Conservation (phyloP, 2,329 filamentous ascomycete species). For the Lachnellula hyalina region DNA sequence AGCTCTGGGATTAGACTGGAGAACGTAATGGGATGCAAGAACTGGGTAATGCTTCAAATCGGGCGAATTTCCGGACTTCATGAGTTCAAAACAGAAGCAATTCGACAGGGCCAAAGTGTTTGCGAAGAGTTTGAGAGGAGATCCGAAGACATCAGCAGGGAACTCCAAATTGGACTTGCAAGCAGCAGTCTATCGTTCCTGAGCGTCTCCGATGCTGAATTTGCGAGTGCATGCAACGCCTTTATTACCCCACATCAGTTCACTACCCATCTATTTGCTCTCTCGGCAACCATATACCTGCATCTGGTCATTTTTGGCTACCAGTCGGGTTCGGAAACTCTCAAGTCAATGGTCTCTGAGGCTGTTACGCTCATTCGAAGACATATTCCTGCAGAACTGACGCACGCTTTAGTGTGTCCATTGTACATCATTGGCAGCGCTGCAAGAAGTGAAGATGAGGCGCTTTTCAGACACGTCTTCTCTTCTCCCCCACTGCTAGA, state of each 20-base stretch:
- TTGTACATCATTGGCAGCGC: constrained; percentile 25
- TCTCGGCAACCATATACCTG: constrained; percentile 23
- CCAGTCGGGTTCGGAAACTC: constrained; percentile 4
- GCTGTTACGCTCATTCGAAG: constrained; percentile 20
- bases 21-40: constrained; percentile 50
- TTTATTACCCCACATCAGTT: neutral
- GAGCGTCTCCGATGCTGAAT: constrained; percentile 8
- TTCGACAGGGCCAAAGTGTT: constrained; percentile 18
- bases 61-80: constrained; percentile 49
- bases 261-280: constrained; percentile 24
- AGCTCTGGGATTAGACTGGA: constrained; percentile 38
- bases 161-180: constrained; percentile 19
- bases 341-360: constrained; percentile 15
- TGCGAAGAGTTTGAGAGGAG: constrained; percentile 8
- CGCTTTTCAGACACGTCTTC: constrained; percentile 23
- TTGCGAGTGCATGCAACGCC: neutral
- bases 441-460: constrained; percentile 19
- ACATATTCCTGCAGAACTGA: constrained; percentile 9
- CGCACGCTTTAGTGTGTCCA: constrained; percentile 22
- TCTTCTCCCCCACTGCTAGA: constrained; percentile 22
- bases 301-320: constrained; percentile 24
- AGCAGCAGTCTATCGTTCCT: constrained; percentile 14
- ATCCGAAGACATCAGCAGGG: constrained; percentile 16
- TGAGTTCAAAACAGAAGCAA: constrained; percentile 49
- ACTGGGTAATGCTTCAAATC: constrained; percentile 52